These are phyloP conservation scores for Chlamydomonas sphaeroides DNA, from an alignment of 139 green algal species.

Conservation along the genomic window DNA sequence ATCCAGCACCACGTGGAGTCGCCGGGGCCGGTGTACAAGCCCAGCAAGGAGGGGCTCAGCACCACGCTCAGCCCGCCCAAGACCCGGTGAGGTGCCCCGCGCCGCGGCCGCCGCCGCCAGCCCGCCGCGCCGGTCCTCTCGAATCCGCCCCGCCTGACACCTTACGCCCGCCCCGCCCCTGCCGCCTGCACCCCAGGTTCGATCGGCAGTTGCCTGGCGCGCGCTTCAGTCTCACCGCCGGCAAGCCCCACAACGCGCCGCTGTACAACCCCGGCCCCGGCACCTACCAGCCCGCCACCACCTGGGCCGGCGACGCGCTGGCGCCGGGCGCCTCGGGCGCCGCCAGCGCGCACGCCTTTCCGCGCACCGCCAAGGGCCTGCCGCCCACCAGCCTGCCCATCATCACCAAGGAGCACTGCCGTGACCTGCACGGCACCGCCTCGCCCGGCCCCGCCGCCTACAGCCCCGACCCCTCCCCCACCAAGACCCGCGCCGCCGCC, in stretches of 20 bases:
- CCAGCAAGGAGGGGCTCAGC: constrained; percentile 26
- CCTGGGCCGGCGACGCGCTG: not conserved
- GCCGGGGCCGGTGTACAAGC: constrained; percentile 49
- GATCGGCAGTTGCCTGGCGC: constrained; percentile 31
- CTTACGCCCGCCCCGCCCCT: too few species aligned
- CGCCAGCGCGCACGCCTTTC: constrained; percentile 11
- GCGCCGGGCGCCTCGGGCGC: not conserved
- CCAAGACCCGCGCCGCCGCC: not conserved
- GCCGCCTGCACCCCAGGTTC: constrained; percentile 39
- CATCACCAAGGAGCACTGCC: constrained; percentile 35
- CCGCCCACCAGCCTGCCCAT: constrained; percentile 7
- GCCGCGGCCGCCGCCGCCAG: too few species aligned
- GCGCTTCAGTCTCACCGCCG: constrained; percentile 34
- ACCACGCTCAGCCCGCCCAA: not conserved
- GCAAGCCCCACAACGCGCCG: constrained; percentile 36
- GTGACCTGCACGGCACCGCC: not conserved
- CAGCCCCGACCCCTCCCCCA: constrained; percentile 31
- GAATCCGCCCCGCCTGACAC: too few species aligned
- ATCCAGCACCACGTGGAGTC: constrained; percentile 19
- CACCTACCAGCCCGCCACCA: constrained; percentile 38
- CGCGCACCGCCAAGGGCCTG: constrained; percentile 6
- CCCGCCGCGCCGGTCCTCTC: too few species aligned
- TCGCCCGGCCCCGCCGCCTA: constrained; percentile 32
- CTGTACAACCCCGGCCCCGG: constrained; percentile 49
- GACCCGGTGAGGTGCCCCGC: too few species aligned